phyloP scores from a whole-genome alignment of 2,329 filamentous ascomycete genomes.

The Fusarium drepaniforme region DNA sequence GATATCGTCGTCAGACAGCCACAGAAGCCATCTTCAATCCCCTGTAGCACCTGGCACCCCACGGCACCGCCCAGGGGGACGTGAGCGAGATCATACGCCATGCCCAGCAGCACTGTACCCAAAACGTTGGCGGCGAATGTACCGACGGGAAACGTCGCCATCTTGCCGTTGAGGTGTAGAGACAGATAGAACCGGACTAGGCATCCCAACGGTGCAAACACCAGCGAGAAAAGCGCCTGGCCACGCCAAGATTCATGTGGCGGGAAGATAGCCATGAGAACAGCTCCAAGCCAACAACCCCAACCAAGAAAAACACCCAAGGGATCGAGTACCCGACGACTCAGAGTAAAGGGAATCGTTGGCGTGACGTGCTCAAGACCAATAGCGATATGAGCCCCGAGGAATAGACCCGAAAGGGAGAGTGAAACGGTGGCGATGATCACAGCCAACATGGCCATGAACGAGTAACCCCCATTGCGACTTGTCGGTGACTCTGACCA shows the following conservation, averaged over 20 bases:
- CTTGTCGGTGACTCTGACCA: slow-evolving; percentile 51
- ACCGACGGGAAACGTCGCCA: slow-evolving; percentile 81
- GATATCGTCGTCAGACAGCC: slow-evolving; percentile 75
- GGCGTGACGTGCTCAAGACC: slow-evolving; percentile 70
- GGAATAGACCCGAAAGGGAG: slow-evolving; percentile 75
- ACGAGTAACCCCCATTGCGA: slow-evolving; percentile 81
- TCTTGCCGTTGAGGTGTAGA: slow-evolving; percentile 75
- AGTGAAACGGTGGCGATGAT: slow-evolving; percentile 79
- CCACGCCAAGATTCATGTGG: slow-evolving; percentile 83
- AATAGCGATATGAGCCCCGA: slow-evolving; percentile 82
- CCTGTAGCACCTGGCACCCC: slow-evolving; percentile 77
- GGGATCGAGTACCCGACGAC: slow-evolving; percentile 73
- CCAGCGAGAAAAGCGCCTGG: slow-evolving; percentile 78
- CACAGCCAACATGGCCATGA: slow-evolving; percentile 84
- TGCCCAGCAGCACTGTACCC: slow-evolving; percentile 80
- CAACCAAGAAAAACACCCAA: slow-evolving; percentile 73
- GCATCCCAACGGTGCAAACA: slow-evolving; percentile 87
- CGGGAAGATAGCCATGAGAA: slow-evolving; percentile 79
- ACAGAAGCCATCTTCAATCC: slow-evolving; percentile 76
- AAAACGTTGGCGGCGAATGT: slow-evolving; percentile 87
- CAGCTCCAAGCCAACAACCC: slow-evolving; percentile 82
- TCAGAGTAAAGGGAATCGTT: slow-evolving; percentile 67
- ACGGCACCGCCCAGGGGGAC: slow-evolving; percentile 65
- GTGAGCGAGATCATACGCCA: slow-evolving; percentile 85
- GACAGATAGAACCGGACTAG: slow-evolving; percentile 81